Percentiles rank a stretch among this genome's conserved stretches.
Conservation (phyloP, 371 early-diverging fungal genomes). For the Mortierella sp. region DNA sequence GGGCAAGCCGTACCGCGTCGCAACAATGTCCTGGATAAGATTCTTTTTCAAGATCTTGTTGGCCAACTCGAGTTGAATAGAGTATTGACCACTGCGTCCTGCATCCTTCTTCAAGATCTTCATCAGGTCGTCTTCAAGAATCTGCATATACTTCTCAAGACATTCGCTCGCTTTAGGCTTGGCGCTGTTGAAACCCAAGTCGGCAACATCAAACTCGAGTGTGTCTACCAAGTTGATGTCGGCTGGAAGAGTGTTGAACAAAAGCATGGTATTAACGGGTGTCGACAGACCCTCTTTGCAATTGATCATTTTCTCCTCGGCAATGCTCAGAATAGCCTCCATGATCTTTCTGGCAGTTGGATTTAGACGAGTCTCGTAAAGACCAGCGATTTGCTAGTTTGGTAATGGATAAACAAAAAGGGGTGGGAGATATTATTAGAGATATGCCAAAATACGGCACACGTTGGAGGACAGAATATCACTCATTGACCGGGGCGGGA, state of each 20-base stretch:
- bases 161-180: constrained; percentile 59
- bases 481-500: neutral
- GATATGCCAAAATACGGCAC: neutral
- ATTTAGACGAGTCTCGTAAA: constrained; percentile 75
- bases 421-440: constrained; percentile 1
- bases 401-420: neutral
- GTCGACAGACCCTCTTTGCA: constrained; percentile 33
- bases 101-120: constrained; percentile 80
- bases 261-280: constrained; percentile 63
- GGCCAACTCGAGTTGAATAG: constrained; percentile 70
- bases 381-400: constrained; percentile 61
- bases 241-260: constrained; percentile 62
- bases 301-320: constrained; percentile 41
- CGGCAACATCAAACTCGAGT: constrained; percentile 65
- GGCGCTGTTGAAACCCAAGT: constrained; percentile 55
- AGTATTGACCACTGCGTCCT: constrained; percentile 79
- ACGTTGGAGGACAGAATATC: neutral
- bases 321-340: constrained; percentile 59
- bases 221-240: constrained; percentile 61
- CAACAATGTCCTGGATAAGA: constrained; percentile 73
- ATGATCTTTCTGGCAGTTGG: constrained; percentile 73
- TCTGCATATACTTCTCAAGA: constrained; percentile 71
- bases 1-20: constrained; percentile 80
- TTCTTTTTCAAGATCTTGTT: constrained; percentile 67
- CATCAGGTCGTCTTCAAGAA: constrained; percentile 71